Evolutionary conservation across 2,329 filamentous ascomycete genomes (phyloP), one percentile per base, ranked within the genome.

Genomic region (Pseudocercospora cruenta): DNA sequence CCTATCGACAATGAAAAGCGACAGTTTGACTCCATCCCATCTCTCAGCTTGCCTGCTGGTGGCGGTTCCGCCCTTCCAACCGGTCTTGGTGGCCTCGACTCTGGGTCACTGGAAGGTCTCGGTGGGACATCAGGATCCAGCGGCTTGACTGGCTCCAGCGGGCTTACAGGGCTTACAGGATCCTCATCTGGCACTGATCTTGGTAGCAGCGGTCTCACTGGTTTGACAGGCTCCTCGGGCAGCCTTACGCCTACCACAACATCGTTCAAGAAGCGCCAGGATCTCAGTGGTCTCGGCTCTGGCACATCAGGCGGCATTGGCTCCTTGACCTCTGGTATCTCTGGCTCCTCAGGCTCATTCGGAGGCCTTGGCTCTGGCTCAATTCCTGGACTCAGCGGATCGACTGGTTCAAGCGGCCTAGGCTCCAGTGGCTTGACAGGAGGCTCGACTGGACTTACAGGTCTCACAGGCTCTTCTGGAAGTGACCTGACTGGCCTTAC

Each of bases 1-100:
- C 69, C 69, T 19, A 22, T 71, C 36, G 64, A 69, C 9, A 66
- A 64, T 47, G 55, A 69, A 49, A 65, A 64, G 62, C 64, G 64
- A 10, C 53, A 67, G 10, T 39, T 65, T n/a, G 53, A 14, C 21
- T 65, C 60, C 14, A 5, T 63, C n/a, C 57, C 65, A 4, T 63
- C 65, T 19, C 28, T 63, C 12, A 45, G 33, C 21, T 12, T 36
- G 10, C 33, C 55, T 24, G 26, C 54, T 19, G 26, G 24, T 19
- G 36, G 33, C 24, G 55, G 51, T 14, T 22, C 59, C 60, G 22
- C 59, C 39, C 59, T 61, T 16, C 57, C 59, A 28, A 31, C 53
- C 16, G 55, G 55, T 12, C 22, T 55, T 3, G 31, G 43, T 43
- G 65, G 61, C 14, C 61, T 64, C 31, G 36, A 43, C 65, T 31